Percentiles rank a stretch among this genome's conserved stretches.
Evolutionary conservation across 495 filamentous ascomycete genomes (phyloP).

Genomic region (Trichoderma gamsii): DNA sequence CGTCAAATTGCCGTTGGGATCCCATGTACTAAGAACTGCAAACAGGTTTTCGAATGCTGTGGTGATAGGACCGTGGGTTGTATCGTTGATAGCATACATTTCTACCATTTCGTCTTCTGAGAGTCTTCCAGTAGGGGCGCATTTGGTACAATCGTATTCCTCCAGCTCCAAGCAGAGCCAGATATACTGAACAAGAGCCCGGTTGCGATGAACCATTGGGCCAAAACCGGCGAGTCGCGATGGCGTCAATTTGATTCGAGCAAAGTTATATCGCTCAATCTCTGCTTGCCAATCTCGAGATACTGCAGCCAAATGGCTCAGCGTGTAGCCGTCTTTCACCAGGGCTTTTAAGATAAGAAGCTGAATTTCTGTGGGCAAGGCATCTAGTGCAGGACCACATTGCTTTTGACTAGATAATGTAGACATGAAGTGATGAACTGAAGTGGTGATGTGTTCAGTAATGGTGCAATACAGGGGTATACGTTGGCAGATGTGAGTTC

Average conservation of each 20-base stretch:
- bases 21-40: slow-evolving; percentile 34
- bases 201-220: slow-evolving; percentile 32
- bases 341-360: slow-evolving; percentile 24
- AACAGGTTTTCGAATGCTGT: slow-evolving; percentile 31
- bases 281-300: slow-evolving; percentile 36
- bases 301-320: slow-evolving; percentile 32
- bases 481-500: background rate
- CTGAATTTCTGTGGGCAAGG: slow-evolving; percentile 25
- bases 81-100: slow-evolving; percentile 22
- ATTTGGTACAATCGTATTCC: slow-evolving; percentile 30
- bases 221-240: slow-evolving; percentile 30
- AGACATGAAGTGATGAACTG: slow-evolving; percentile 20
- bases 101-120: slow-evolving; percentile 18
- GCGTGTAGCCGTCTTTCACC: slow-evolving; percentile 28
- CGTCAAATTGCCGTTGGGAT: slow-evolving; percentile 29
- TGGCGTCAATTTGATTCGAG: slow-evolving; percentile 33
- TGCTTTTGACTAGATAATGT: slow-evolving; percentile 21
- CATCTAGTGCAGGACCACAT: slow-evolving; percentile 21
- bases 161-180: slow-evolving; percentile 37
- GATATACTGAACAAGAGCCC: slow-evolving; percentile 31
- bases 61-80: slow-evolving; percentile 25
- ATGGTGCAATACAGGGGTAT: slow-evolving; percentile 17
- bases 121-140: slow-evolving; percentile 19
- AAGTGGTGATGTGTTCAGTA: slow-evolving; percentile 16
- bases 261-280: slow-evolving; percentile 35